phyloP scores from a whole-genome alignment of 176 grass and related monocot species.

The Olyra latifolia region DNA sequence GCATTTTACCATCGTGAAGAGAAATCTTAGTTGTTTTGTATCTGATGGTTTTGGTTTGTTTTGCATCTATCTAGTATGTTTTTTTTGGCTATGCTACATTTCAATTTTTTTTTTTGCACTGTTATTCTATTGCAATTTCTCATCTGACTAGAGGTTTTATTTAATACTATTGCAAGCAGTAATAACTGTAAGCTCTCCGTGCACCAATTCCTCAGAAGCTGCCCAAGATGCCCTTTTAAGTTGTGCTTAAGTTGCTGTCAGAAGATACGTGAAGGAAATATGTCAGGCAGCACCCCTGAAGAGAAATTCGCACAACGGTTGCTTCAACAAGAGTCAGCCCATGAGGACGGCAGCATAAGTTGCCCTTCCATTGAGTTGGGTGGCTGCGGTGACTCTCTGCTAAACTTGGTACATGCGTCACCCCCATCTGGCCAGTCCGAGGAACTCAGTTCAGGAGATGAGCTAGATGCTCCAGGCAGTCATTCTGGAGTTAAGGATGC shows the following conservation, averaged over 20 bases:
- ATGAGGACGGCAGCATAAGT: conserved; percentile 61
- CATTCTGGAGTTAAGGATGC: conserved; percentile 52
- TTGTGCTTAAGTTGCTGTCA: conserved; percentile 87
- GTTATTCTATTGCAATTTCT: conserved; percentile 31
- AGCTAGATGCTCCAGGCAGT: conserved; percentile 52
- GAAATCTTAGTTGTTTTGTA: conserved; percentile 18
- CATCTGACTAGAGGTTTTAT: neutral
- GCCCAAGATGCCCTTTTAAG: conserved; percentile 74
- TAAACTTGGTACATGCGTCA: conserved; percentile 58
- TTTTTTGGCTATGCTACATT: neutral
- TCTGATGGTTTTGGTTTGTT: conserved; percentile 1
- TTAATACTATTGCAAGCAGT: conserved; percentile 45
- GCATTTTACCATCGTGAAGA: conserved; percentile 19
- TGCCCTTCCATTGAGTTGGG: conserved; percentile 87
- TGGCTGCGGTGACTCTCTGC: conserved; percentile 65
- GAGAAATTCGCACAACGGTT: conserved; percentile 48
- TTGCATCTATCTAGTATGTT: neutral
- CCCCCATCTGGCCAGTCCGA: conserved; percentile 49
- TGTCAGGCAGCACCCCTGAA: conserved; percentile 41
- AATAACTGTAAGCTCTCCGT: conserved; percentile 67
- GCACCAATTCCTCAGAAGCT: conserved; percentile 66
- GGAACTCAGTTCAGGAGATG: conserved; percentile 53
- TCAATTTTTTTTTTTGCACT: conserved; percentile 3
- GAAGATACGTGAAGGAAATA: conserved; percentile 58
- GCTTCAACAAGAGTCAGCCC: conserved; percentile 58